A percentile compares a stretch with the other conserved stretches of the same genome.
Conservation (phyloP, 2,329 filamentous ascomycete genomes). For the Colletotrichum truncatum region DNA sequence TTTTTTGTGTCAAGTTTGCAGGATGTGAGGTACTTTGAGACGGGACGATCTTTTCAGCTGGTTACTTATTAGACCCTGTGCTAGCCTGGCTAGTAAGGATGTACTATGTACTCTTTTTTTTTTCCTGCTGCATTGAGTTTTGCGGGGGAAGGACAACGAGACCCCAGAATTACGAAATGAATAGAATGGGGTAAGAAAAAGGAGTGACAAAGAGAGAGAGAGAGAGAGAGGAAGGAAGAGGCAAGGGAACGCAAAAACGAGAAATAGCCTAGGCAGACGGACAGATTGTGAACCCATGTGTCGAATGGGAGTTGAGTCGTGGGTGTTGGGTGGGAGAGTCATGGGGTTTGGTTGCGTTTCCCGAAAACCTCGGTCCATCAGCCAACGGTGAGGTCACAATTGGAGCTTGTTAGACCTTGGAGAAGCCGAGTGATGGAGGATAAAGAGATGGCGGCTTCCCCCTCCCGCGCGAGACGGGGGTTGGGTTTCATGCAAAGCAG, state of each 20-base stretch:
- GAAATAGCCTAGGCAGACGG: too few relatives aligned
- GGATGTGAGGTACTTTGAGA: not conserved
- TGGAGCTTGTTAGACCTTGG: not conserved
- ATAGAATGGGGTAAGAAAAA: not conserved
- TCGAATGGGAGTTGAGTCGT: constrained; percentile 1
- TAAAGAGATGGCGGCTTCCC: constrained; percentile 25
- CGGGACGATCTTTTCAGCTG: constrained; percentile 7
- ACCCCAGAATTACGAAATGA: not conserved
- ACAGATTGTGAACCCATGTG: constrained; percentile 4
- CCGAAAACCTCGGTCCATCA: constrained; percentile 24
- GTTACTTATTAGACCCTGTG: not conserved
- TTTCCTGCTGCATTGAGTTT: not conserved
- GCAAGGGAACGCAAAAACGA: too few relatives aligned
- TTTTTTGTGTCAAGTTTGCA: not conserved
- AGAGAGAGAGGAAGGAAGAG: not conserved
- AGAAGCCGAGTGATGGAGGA: constrained; percentile 8
- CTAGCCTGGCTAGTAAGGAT: too few relatives aligned
- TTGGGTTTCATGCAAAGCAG: too few relatives aligned
- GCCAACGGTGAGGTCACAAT: constrained; percentile 20
- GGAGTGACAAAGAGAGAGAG: not conserved
- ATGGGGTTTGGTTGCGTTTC: constrained; percentile 1
- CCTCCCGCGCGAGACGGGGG: not conserved
- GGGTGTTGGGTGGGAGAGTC: constrained; percentile 18
- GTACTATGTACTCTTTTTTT: too few relatives aligned
- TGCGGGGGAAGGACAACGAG: not conserved